phyloP scores from a whole-genome alignment of 2,329 filamentous ascomycete species.

The Fusarium sarcochroum region DNA sequence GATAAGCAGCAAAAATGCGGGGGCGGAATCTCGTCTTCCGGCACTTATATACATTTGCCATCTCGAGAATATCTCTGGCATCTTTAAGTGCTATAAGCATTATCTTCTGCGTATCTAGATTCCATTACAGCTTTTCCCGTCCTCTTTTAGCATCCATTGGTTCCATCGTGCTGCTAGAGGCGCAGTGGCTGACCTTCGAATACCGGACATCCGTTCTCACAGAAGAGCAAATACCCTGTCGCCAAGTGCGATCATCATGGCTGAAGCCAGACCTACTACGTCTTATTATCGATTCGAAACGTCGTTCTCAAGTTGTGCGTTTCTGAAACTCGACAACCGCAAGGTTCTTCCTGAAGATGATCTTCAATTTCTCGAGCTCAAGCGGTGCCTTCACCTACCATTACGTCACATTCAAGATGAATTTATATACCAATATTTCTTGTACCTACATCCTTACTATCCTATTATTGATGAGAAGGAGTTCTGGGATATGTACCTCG shows the following conservation, averaged over 20 bases:
- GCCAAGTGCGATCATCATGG: not conserved
- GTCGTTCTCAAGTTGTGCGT: not conserved
- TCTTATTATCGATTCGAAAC: conserved; percentile 11
- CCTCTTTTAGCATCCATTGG: too few relatives aligned
- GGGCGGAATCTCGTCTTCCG: conserved; percentile 9
- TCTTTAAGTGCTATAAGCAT: not conserved
- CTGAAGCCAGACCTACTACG: not conserved
- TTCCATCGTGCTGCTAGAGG: not conserved
- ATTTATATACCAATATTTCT: conserved; percentile 26
- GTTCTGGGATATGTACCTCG: conserved; percentile 38
- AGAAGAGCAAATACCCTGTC: too few relatives aligned
- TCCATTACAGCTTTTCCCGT: too few relatives aligned
- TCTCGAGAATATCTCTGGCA: not conserved
- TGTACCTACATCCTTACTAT: conserved; percentile 37
- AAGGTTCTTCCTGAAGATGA: not conserved
- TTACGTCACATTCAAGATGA: conserved; percentile 2
- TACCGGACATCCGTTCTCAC: not conserved
- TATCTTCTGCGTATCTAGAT: too few relatives aligned
- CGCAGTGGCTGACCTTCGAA: not conserved
- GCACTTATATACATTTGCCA: not conserved
- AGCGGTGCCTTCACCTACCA: conserved; percentile 17
- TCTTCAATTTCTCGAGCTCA: conserved; percentile 9
- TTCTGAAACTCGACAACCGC: not conserved
- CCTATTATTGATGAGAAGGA: conserved; percentile 28
- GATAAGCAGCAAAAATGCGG: not conserved